A percentile compares a stretch with the other conserved stretches of the same genome.
Evolutionary conservation across 2,329 filamentous ascomycete genomes (phyloP).

Genomic region (Apiospora koreana): DNA sequence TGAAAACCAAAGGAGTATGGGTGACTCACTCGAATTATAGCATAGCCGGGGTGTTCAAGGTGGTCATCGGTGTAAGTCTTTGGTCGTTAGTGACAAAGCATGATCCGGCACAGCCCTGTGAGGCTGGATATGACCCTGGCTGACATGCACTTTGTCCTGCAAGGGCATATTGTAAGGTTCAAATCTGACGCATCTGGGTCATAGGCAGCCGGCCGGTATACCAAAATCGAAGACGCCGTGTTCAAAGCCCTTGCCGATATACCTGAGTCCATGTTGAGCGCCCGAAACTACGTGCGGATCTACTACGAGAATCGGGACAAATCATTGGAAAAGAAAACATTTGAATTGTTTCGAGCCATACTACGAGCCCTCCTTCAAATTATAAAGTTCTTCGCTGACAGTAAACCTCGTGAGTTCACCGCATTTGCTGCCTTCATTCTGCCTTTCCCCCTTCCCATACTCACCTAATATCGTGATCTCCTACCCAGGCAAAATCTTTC

Average conservation of each 20-base stretch:
- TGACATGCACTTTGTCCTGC: not conserved
- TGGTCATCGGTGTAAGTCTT: not conserved
- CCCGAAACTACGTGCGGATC: not conserved
- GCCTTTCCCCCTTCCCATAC: too few species aligned
- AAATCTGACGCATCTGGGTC: not conserved
- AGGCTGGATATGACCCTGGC: not conserved
- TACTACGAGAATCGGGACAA: not conserved
- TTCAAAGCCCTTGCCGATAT: not conserved
- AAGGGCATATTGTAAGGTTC: not conserved
- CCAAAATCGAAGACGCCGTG: not conserved
- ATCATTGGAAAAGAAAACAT: not conserved
- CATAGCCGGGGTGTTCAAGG: not conserved
- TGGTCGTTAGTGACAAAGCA: not conserved
- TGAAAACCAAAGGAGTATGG: too few species aligned
- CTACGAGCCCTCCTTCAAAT: conserved; percentile 6
- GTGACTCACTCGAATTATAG: not conserved
- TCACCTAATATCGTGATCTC: too few species aligned
- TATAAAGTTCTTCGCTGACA: conserved; percentile 12
- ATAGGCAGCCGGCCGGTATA: not conserved
- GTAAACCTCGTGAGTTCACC: not conserved
- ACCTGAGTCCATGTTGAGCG: not conserved
- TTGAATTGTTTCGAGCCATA: conserved; percentile 9
- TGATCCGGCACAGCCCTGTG: not conserved
- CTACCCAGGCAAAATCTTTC: not conserved
- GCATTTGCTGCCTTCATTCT: too few species aligned